These are phyloP conservation scores for Mucor mucedo DNA, from an alignment of 371 early-diverging fungal species.

Conservation along the genomic window DNA sequence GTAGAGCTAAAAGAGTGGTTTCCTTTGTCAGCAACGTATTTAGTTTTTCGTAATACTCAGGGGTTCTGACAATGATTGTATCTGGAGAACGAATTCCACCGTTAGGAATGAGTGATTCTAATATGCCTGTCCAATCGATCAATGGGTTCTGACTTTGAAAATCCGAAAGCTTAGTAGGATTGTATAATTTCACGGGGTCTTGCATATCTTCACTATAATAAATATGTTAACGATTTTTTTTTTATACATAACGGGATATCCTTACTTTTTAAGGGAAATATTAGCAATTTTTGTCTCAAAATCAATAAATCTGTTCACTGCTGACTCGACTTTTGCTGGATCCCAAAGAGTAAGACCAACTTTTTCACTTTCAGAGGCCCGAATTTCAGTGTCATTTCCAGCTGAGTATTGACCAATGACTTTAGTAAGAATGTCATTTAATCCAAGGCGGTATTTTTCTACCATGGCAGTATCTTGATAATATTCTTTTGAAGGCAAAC, in stretches of 20 bases:
- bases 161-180: slow-evolving; percentile 44
- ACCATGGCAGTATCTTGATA: slow-evolving; percentile 45
- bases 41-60: slow-evolving; percentile 15
- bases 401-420: slow-evolving; percentile 22
- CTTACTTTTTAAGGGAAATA: slow-evolving; percentile 28
- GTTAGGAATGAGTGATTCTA: slow-evolving; percentile 4
- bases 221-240: background rate
- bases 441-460: slow-evolving; percentile 39
- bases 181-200: slow-evolving; percentile 59
- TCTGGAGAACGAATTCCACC: background rate
- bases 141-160: slow-evolving; percentile 37
- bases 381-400: background rate
- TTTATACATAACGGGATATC: background rate
- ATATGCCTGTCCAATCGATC: slow-evolving; percentile 38
- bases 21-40: background rate
- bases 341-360: slow-evolving; percentile 15
- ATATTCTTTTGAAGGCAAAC: slow-evolving; percentile 64
- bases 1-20: slow-evolving; percentile 3
- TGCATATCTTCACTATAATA: slow-evolving; percentile 42
- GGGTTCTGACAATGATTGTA: slow-evolving; percentile 15
- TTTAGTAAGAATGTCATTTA: slow-evolving; percentile 27
- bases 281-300: slow-evolving; percentile 59
- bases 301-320: slow-evolving; percentile 45
- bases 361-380: slow-evolving; percentile 15
- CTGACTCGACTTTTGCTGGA: slow-evolving; percentile 18